Base-by-base conservation (phyloP, 2,329 filamentous ascomycete genomes). In the Fusarium concolor region DNA sequence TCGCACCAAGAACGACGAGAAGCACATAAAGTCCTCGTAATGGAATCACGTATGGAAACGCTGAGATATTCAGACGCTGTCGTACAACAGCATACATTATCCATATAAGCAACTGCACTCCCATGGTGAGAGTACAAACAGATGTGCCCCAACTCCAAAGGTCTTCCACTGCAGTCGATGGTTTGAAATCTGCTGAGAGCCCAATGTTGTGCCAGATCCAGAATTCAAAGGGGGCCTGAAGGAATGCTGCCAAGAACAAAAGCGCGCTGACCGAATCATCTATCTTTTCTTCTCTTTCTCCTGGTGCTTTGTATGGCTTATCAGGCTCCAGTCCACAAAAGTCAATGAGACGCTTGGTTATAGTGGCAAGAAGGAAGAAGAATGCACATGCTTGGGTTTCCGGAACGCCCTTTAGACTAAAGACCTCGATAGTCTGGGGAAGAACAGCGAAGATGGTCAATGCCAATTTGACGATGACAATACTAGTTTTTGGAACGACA, bases 201-300 rank as follows among this genome's bases (percentile, higher is more conserved):
- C 20, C 28, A 5, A 65, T 59, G 3, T 53, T 65, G 1, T 43
- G 4, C 60, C 60, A 65, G 8, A 65, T 65, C 60, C 62, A 65
- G 2, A 35, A 1, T 8, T 65, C 20, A 4, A 65, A 65, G 0
- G 53, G 45, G 0, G 4, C 6, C 12, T 65, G 60, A 1, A 65
- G 6, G 1, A 39, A 2, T 8, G 20, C 2, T 1, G 8, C 22
- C 1, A 53, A 2, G 1, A 59, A 7, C 0, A 20, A 15, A 5
- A 33, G 5, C 1, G 3, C 2, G 0, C 31, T 17, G 0, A 6
- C 9, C 3, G 6, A 2, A 11, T 39, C 14, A 0, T 12, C 29
- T 24, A 6, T 24, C 28, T 11, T 7, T 11, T 31, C 6, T 10
- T 38, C 17, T 2, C 10, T 10, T 0, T 20, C 28, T 1, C 18